Evolutionary conservation across 2,329 filamentous ascomycete species (phyloP), one percentile per base, ranked within the genome.

Genomic region (Colletotrichum kahawae): DNA sequence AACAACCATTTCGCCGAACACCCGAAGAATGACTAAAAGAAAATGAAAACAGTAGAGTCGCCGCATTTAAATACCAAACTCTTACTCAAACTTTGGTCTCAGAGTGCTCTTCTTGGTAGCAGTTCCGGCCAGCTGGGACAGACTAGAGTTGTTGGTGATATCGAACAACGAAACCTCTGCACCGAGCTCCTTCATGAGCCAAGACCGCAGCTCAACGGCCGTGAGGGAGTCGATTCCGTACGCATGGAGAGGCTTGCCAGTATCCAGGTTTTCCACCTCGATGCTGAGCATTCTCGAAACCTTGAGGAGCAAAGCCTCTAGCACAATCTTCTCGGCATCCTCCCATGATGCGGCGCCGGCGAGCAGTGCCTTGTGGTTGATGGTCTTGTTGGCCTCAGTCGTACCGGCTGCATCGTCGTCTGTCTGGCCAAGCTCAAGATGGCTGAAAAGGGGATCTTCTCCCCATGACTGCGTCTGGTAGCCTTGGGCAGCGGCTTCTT

Each of bases 121-220:
- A 1, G 76, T 77, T 27, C 71, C 77, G 3, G 80, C 80, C 29
- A 82, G 57, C n/a, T 78, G 78, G 0, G 66, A 63, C 33, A 79
- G 67, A 7, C 77, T 79, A 3, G 74, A 78, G 10, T 83, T 84
- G 14, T 84, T 81, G 3, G 88, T 78, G 56, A 90, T 82, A 71
- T 87, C 87, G 16, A 89, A 79, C 2, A 88, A 82, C 0, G 87
- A 85, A 2, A 90, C 81, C 64, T 89, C 85, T 2, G 85, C 79
- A 1, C 83, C 77, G 0, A 89, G 67, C 69, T 87, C 82, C 72
- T 87, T 88, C 43, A 84, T 64, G 71, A 89, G 87, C 88, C 88
- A 90, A 6, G 85, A 82, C 2, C 87, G 84, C 5, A 86, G 85
- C 82, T 80, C 81, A n/a, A 80, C 79, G 5, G 79, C 79, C 0